Conservation (phyloP, 2,329 filamentous ascomycete species). For the Trichoderma pleuroti region DNA sequence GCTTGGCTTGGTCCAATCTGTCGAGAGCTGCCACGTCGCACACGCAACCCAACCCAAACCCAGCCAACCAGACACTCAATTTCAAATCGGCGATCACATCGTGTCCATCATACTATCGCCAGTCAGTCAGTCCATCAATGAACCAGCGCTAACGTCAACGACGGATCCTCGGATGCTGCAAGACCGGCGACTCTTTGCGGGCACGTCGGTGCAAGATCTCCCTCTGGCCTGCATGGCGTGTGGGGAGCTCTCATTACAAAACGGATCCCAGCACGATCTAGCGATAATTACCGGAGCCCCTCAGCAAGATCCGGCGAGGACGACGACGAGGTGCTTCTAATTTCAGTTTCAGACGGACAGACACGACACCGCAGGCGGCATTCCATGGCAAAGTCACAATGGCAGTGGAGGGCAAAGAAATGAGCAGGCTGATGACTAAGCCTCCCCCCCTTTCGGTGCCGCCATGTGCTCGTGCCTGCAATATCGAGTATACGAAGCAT, state of each 20-base stretch:
- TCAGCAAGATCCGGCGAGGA: conserved; percentile 5
- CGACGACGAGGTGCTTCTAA: not conserved
- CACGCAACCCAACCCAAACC: not conserved
- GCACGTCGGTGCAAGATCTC: conserved; percentile 1
- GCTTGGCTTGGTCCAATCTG: not conserved
- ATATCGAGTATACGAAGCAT: not conserved
- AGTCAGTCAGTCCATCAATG: not conserved
- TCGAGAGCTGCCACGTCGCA: not conserved
- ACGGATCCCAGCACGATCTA: conserved; percentile 2
- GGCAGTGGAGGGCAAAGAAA: conserved; percentile 15
- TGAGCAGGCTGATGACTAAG: conserved; percentile 9
- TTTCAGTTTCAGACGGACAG: conserved; percentile 7
- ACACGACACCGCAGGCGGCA: not conserved
- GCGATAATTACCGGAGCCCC: conserved; percentile 12
- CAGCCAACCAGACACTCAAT: not conserved
- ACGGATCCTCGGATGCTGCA: not conserved
- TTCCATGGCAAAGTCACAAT: conserved; percentile 2
- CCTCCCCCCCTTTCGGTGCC: not conserved
- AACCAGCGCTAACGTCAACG: not conserved
- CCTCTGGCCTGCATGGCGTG: conserved; percentile 10
- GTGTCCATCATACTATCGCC: not conserved
- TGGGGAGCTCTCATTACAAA: conserved; percentile 7
- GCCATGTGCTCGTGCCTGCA: too few relatives aligned
- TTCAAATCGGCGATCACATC: not conserved
- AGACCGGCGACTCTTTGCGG: not conserved